phyloP scores from a whole-genome alignment of 2,329 filamentous ascomycete genomes.

The Aspergillus costaricaensis region DNA sequence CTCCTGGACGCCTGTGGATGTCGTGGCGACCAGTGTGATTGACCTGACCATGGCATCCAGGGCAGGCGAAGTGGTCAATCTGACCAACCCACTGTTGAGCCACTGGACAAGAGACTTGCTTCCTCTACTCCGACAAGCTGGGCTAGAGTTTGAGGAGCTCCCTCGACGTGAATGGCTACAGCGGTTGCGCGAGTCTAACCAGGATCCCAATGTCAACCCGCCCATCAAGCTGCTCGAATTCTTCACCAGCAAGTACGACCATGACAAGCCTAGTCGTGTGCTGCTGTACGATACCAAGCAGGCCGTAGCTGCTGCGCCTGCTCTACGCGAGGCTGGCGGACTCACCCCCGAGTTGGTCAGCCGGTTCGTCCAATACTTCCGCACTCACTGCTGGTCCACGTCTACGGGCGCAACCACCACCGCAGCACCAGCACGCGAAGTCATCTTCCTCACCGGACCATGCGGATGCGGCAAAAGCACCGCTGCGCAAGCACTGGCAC shows the following conservation, averaged over 20 bases:
- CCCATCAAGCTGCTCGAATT: slow-evolving; percentile 56
- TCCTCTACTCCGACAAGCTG: slow-evolving; percentile 52
- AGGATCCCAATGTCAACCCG: slow-evolving; percentile 52
- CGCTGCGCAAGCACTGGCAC: slow-evolving; percentile 49
- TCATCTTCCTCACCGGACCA: slow-evolving; percentile 49
- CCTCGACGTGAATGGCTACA: slow-evolving; percentile 30
- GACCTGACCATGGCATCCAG: slow-evolving; percentile 23
- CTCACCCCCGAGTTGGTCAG: slow-evolving; percentile 13
- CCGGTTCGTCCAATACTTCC: slow-evolving; percentile 20
- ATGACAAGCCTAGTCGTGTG: slow-evolving; percentile 25
- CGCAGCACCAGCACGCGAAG: slow-evolving; percentile 7
- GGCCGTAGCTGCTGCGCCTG: slow-evolving; percentile 18
- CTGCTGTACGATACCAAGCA: slow-evolving; percentile 32
- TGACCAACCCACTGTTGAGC: slow-evolving; percentile 54
- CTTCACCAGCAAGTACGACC: slow-evolving; percentile 55
- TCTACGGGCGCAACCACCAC: neutral
- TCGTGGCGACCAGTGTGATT: slow-evolving; percentile 40
- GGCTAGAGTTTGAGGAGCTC: slow-evolving; percentile 37
- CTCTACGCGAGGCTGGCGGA: slow-evolving; percentile 16
- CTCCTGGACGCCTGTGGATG: slow-evolving; percentile 49
- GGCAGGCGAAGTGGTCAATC: slow-evolving; percentile 37
- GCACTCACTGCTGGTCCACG: slow-evolving; percentile 18
- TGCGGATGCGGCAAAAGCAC: slow-evolving; percentile 59
- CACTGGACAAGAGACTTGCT: slow-evolving; percentile 50
- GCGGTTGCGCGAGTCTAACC: slow-evolving; percentile 48